phyloP scores from a whole-genome alignment of 2,329 filamentous ascomycete species.

The Teratosphaeria gauchensis region DNA sequence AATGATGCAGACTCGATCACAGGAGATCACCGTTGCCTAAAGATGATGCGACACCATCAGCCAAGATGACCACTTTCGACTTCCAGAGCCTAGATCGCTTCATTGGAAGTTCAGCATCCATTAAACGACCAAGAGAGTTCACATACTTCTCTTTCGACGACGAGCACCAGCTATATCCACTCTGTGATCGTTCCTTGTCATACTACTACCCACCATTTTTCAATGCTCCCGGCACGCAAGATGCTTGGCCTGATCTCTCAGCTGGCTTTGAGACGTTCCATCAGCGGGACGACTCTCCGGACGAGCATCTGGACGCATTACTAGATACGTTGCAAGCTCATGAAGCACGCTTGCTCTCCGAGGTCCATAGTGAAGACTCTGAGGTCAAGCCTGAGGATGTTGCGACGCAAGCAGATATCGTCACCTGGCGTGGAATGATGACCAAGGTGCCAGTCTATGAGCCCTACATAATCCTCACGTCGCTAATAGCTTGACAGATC shows the following conservation, averaged over 20 bases:
- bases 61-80: conserved; percentile 37
- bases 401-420: conserved; percentile 55
- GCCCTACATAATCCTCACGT: not conserved
- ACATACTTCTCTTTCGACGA: conserved; percentile 89
- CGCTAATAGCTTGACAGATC: conserved; percentile 49
- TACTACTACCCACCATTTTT: conserved; percentile 70
- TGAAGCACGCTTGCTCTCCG: conserved; percentile 58
- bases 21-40: no score
- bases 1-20: no score
- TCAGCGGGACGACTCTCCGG: conserved; percentile 65
- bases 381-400: conserved; percentile 6
- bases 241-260: conserved; percentile 55
- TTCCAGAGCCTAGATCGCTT: conserved; percentile 65
- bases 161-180: conserved; percentile 60
- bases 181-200: conserved; percentile 65
- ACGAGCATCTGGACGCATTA: conserved; percentile 80
- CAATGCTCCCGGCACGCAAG: conserved; percentile 12
- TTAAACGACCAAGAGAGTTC: conserved; percentile 76
- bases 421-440: conserved; percentile 98
- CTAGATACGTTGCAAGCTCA: conserved; percentile 64
- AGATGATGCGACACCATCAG: not conserved
- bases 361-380: conserved; percentile 31
- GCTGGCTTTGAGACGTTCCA: conserved; percentile 69
- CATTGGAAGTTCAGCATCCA: conserved; percentile 55
- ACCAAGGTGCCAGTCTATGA: conserved; percentile 59